Evolutionary conservation across 345 rosid species (phyloP), one percentile per base, ranked within the genome.

Genomic region (Populus ilicifolia): DNA sequence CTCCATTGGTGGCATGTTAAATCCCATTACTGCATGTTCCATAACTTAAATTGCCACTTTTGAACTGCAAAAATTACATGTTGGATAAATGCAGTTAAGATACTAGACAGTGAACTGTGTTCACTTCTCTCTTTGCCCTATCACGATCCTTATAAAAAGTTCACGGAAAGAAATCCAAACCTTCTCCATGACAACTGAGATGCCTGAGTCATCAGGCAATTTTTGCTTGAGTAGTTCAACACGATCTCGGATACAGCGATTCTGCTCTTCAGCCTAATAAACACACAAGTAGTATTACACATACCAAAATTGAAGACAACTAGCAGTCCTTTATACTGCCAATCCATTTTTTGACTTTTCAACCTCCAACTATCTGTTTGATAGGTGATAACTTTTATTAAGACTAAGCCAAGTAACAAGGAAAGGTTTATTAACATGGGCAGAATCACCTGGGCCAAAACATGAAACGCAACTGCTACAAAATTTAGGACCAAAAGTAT

Each of bases 181-280:
- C 90, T 89, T 85, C 79, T 83, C 80, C 71, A 85, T 43, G 67
- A 77, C 85, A 68, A 82, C 84, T 36, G 77, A 30, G 54, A 83
- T 59, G 74, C 77, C 85, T 36, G 86, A 70, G 77, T 59, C 69
- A 67, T 88, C 86, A 75, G 82, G 82, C 54, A 59, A 80, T 73
- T 76, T 81, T 66, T 87, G 80, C 81, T 77, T 84, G 64, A 91
- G 91, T 74, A 70, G 83, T 59, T 75, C 83, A 38, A 89, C 72
- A n/a, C 80, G 89, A 77, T 79, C 82, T 74, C 70, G 80, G 46
- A 78, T 52, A 50, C 48, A 84, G 27, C 73, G 84, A 78, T 86
- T 92, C 59, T 86, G 83, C 69, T 90, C 89, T 90, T 92, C 92
- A 48, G 86, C 93, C 97, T 91, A 50, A 72, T 25, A 70, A 67